Evolutionary conservation across 1,139 yeast species (phyloP), one percentile per base, ranked within the genome.

Genomic region (Hanseniaspora sp.): DNA sequence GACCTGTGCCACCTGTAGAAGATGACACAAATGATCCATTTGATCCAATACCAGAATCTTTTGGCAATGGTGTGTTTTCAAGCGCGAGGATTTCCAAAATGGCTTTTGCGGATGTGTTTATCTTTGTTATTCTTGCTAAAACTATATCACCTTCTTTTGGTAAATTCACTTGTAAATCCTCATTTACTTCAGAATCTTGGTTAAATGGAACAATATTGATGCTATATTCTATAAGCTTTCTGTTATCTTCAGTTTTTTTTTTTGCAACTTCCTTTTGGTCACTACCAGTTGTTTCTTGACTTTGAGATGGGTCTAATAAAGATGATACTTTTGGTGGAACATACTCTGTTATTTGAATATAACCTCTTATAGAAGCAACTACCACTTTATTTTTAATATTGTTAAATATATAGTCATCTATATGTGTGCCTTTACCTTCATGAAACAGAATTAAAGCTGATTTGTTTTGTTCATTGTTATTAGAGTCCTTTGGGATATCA

Each of bases 71-170:
- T 7, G 78, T 74, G 57, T 78, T 78, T 61, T 87, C 95, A 7
- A 88, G 83, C 2, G 88, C 85, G 47, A 92, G 67, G 44, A 92
- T 86, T 62, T 88, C 96, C 53, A 88, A 83, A 63, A 75, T 77
- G 3, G 94, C 95, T 67, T 90, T 94, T 58, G 77, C 79, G 51
- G 67, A 62, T 29, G 75, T 70, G 17, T 77, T 74, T 48, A 92
- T 75, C 60, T 82, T 77, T 17, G 83, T 80, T 31, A 92, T 85
- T 55, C 81, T 74, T 0, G 87, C 88, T 29, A 92, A 71, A 2
- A 94, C 96, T 13, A 83, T 68, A 65, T 90, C 96, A 45, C 86
- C 85, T 59, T 87, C 96, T 59, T 80, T 79, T 4, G 98, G 97
- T 55, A 92, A 72, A 56, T 75, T 76, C 54, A 76, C 79, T 18